Evolutionary conservation across 106 monocot species (phyloP), one percentile per base, ranked within the genome.

Genomic region (Platanthera guangdongensis): DNA sequence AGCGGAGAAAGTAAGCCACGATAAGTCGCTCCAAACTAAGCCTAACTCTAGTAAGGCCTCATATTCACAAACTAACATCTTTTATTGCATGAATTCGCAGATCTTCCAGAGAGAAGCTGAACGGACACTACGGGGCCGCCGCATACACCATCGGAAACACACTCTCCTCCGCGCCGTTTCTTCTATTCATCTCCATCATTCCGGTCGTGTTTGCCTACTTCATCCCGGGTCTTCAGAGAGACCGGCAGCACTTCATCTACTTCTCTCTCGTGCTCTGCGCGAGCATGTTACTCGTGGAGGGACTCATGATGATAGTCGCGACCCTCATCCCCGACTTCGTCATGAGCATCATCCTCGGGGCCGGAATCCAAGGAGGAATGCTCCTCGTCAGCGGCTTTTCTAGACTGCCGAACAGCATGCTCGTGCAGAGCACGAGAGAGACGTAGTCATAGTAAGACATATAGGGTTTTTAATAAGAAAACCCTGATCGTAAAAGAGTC

Each of bases 241-340:
- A 64, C n/a, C 3, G 76, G 7, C 81, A 84, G 15, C 94, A 94
- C 80, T 90, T 88, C 72, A 48, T 64, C 77, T 94, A 80, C 83
- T 94, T 94, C 76, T 65, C 77, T 4, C 73, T 86, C 1, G 81
- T 90, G 13, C 81, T 94, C 1, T 90, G 78, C 80, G 51, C 69
- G 39, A 76, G 82, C 78, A 86, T 94, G 90, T 68, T 90, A 68
- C 70, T 94, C 2, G 93, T 94, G 6, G 93, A 94, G 74, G 84
- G 93, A 67, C 73, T 94, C 22, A 94, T 94, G 93, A 94, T 94
- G 94, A 90, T 94, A 30, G 94, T 94, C 5, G 94, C 94, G 1
- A 88, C 86, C 82, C 49, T 90, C 47, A 86, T 94, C 57, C 90
- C 94, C 0, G 85, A 90, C 52, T 94, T 86, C 62, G 81, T 90